Conservation (phyloP, 768 basidiomycete genomes). For the Xanthoconium stramineum region DNA sequence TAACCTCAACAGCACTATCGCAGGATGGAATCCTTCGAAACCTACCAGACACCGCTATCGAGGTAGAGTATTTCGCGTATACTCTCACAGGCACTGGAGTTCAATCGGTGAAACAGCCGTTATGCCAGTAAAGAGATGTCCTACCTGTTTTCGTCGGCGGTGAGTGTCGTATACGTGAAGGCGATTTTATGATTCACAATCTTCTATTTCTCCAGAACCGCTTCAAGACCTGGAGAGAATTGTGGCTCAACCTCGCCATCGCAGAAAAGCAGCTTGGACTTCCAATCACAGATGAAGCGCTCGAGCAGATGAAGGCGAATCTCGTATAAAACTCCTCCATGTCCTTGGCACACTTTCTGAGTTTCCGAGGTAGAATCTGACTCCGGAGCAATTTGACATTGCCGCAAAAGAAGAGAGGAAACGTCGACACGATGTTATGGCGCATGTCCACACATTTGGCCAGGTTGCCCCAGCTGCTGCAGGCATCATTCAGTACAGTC, state of each 20-base stretch:
- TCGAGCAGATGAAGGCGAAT: conserved; percentile 92
- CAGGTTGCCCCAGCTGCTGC: conserved; percentile 90
- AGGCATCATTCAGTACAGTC: conserved; percentile 86
- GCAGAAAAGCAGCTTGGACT: conserved; percentile 96
- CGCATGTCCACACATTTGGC: conserved; percentile 98
- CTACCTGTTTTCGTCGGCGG: conserved; percentile 90
- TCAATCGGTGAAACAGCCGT: conserved; percentile 51
- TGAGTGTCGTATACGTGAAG: conserved; percentile 35
- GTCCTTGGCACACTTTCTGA: background rate
- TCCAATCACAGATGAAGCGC: conserved; percentile 83
- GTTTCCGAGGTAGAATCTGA: conserved; percentile 57
- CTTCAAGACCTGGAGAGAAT: conserved; percentile 90
- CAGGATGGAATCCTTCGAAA: conserved; percentile 61
- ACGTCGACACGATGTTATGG: conserved; percentile 98
- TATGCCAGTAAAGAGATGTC: conserved; percentile 99
- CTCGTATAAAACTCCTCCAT: conserved; percentile 46
- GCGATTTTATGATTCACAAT: background rate
- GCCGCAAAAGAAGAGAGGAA: conserved; percentile 97
- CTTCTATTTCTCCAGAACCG: conserved; percentile 59
- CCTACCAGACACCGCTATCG: conserved; percentile 78
- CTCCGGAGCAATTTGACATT: conserved; percentile 84
- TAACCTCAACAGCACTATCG: background rate
- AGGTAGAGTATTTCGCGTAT: conserved; percentile 44
- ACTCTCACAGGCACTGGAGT: background rate
- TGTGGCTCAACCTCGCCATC: conserved; percentile 95